These are phyloP conservation scores for Penicillium sumatraense DNA, from an alignment of 2,329 filamentous ascomycete species.

Conservation along the genomic window DNA sequence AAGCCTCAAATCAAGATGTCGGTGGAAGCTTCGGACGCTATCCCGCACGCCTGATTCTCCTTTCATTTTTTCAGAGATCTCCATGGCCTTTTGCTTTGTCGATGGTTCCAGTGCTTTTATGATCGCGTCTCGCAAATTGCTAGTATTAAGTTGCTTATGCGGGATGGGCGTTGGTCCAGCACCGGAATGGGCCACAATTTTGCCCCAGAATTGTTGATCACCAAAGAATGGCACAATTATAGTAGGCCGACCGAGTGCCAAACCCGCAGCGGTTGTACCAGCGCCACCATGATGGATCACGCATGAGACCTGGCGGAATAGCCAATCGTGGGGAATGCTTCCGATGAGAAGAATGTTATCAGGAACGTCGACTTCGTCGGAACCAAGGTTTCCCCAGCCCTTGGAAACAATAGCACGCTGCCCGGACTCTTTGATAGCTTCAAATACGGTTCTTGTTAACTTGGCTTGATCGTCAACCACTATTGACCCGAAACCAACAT, in stretches of 20 bases:
- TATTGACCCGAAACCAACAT: conserved; percentile 83
- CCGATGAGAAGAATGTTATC: conserved; percentile 81
- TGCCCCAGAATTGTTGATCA: conserved; percentile 82
- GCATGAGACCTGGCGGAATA: conserved; percentile 78
- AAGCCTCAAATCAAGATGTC: conserved; percentile 68
- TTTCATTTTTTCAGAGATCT: conserved; percentile 67
- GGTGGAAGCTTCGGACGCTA: conserved; percentile 71
- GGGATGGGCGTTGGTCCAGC: conserved; percentile 74
- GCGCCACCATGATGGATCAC: conserved; percentile 89
- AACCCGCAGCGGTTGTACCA: conserved; percentile 85
- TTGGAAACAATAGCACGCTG: conserved; percentile 83
- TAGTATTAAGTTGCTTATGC: conserved; percentile 68
- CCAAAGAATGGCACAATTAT: conserved; percentile 87
- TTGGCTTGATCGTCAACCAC: conserved; percentile 76
- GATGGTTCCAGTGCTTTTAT: conserved; percentile 63
- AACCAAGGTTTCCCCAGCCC: conserved; percentile 85
- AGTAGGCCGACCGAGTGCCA: conserved; percentile 77
- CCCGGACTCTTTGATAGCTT: conserved; percentile 68
- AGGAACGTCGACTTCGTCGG: conserved; percentile 70
- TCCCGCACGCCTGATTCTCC: conserved; percentile 67
- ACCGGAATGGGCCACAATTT: conserved; percentile 73
- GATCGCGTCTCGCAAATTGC: conserved; percentile 70
- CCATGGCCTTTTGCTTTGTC: conserved; percentile 60
- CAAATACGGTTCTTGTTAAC: conserved; percentile 73
- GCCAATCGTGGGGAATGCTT: conserved; percentile 86